These are phyloP conservation scores for Fomitopsis pulvina DNA, from an alignment of 768 basidiomycete genomes.

Conservation along the genomic window DNA sequence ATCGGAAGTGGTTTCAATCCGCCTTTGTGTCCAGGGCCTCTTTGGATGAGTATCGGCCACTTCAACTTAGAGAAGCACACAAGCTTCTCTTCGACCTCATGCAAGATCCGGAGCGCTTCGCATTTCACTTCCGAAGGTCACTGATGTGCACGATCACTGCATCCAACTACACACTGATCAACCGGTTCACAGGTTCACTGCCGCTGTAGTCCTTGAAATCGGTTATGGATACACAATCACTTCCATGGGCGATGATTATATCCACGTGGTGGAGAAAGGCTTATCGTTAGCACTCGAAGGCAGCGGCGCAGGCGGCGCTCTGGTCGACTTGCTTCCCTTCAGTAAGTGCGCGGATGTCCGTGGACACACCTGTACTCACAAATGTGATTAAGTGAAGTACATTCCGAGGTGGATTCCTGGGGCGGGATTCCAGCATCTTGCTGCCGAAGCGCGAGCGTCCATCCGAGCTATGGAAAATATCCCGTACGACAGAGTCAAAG, in stretches of 20 bases:
- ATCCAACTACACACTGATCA: background rate
- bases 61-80: conserved; percentile 12
- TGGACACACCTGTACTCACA: background rate
- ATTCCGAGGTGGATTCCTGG: conserved; percentile 29
- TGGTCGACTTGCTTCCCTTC: conserved; percentile 18
- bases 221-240: conserved; percentile 23
- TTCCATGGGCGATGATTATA: conserved; percentile 20
- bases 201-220: conserved; percentile 21
- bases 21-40: conserved; percentile 3
- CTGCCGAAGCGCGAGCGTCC: conserved; percentile 6
- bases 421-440: conserved; percentile 22
- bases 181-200: conserved; percentile 16
- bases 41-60: conserved; percentile 6
- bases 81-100: conserved; percentile 8
- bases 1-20: conserved; percentile 15
- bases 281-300: conserved; percentile 4
- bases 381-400: conserved; percentile 12
- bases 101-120: conserved; percentile 8
- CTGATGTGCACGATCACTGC: background rate
- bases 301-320: conserved; percentile 10
- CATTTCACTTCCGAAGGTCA: conserved; percentile 7
- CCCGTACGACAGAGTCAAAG: conserved; percentile 14
- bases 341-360: conserved; percentile 8
- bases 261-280: conserved; percentile 13
- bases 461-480: conserved; percentile 15